Evolutionary conservation across 352 stramenopile genomes (phyloP).

Genomic region (Thalassiosira hispida): DNA sequence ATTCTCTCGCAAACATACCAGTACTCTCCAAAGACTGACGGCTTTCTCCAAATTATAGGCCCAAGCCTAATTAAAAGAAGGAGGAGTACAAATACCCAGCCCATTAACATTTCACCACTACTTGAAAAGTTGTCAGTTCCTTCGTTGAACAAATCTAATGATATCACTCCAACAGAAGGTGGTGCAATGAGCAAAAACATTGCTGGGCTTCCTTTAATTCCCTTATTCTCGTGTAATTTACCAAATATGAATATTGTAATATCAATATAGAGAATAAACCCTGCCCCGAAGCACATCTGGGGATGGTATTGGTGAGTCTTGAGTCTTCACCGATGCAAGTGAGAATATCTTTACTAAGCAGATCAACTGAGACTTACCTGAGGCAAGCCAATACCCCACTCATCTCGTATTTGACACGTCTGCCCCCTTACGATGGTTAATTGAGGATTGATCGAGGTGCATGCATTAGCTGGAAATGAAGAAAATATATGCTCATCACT

Average conservation of each 20-base stretch:
- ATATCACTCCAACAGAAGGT: constrained; percentile 32
- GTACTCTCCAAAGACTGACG: constrained; percentile 46
- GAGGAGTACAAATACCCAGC: constrained; percentile 39
- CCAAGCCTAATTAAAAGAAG: constrained; percentile 42
- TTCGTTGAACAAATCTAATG: constrained; percentile 38
- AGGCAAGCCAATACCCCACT: constrained; percentile 46
- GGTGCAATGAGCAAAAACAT: constrained; percentile 51
- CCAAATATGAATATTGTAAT: constrained; percentile 43
- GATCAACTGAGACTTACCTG: too few relatives aligned
- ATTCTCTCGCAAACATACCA: constrained; percentile 1
- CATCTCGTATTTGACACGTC: constrained; percentile 28
- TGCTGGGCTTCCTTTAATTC: constrained; percentile 28
- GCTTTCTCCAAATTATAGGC: constrained; percentile 19
- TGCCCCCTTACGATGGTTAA: neutral
- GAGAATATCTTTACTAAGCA: too few relatives aligned
- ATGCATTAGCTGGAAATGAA: too few relatives aligned
- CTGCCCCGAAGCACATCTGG: constrained; percentile 51
- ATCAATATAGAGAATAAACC: constrained; percentile 50
- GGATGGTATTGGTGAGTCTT: too few relatives aligned
- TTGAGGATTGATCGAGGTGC: neutral
- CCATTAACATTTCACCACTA: constrained; percentile 25
- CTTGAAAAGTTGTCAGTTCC: constrained; percentile 14
- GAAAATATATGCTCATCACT: neutral
- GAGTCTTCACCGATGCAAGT: too few relatives aligned
- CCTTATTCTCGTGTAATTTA: constrained; percentile 25